phyloP scores from a whole-genome alignment of 1,139 yeast species.

The Sugiyamaella neomexicana region DNA sequence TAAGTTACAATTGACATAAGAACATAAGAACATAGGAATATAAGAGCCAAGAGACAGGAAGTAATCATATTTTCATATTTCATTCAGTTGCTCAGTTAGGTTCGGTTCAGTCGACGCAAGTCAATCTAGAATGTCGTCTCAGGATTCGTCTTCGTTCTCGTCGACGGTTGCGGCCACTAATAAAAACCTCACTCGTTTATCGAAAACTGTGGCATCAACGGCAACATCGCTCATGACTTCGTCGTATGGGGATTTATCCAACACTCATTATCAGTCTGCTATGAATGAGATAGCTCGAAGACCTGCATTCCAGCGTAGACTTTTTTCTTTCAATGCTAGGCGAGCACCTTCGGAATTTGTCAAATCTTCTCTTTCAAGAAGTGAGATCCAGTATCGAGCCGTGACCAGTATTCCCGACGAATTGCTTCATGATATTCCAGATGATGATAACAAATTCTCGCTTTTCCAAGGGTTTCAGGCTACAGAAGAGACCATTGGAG shows the following conservation, averaged over 20 bases:
- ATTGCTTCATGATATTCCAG: slow-evolving; percentile 53
- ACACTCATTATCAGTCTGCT: slow-evolving; percentile 49
- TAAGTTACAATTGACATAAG: no score
- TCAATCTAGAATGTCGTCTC: slow-evolving; percentile 7
- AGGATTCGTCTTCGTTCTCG: slow-evolving; percentile 30
- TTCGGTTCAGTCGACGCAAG: no score
- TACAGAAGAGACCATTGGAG: slow-evolving; percentile 36
- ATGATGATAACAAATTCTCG: slow-evolving; percentile 44
- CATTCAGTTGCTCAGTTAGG: no score
- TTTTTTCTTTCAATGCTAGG: slow-evolving; percentile 39
- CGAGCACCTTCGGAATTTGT: slow-evolving; percentile 48
- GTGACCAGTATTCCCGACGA: slow-evolving; percentile 57
- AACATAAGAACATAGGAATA: no score
- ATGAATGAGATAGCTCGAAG: slow-evolving; percentile 47
- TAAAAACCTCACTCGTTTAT: slow-evolving; percentile 40
- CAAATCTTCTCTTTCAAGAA: slow-evolving; percentile 33
- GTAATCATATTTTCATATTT: no score
- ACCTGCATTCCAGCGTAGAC: slow-evolving; percentile 41
- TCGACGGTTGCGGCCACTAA: slow-evolving; percentile 43
- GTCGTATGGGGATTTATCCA: slow-evolving; percentile 44
- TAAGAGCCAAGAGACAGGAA: no score
- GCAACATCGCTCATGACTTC: slow-evolving; percentile 40
- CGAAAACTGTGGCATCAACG: slow-evolving; percentile 43
- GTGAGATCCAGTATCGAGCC: slow-evolving; percentile 38
- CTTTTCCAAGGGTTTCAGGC: slow-evolving; percentile 70